Evolutionary conservation across 108 stramenopile genomes (phyloP), one percentile per base, ranked within the genome.

Genomic region (Nitzschia sp.): DNA sequence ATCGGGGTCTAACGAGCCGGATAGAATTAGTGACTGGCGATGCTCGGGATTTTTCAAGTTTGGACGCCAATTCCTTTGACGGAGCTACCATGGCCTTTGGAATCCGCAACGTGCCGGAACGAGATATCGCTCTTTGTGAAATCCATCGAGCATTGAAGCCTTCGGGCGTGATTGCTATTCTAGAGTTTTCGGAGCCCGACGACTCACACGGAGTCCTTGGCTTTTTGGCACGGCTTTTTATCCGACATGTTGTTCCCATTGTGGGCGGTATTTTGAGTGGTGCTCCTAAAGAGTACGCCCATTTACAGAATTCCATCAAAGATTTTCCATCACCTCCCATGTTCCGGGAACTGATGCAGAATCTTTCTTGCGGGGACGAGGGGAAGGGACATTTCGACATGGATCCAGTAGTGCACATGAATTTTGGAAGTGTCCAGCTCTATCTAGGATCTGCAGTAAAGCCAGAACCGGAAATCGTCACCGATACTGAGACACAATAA

Each of bases 71-170:
- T 21, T 58, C 58, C 2, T 91, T 94, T 64, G 85, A 97, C 76
- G 94, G 82, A n/a, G 87, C 93, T 28, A 95, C 95, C 58, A 96
- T 97, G 91, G 77, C 93, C 8, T 97, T 97, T 84, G 96, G 96
- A 2, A 97, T 97, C 71, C 87, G 96, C 9, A 97, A 97, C 68
- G 80, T 87, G 6, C 85, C 85, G 3, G 88, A 92, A 27, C 76
- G 78, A 35, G 77, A 80, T 36, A 26, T 36, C n/a, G 94, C 87
- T 2, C 65, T 95, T 26, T 88, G 91, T 64, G 85, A 91, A 79
- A 91, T 92, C 21, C 83, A 87, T 67, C 71, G 81, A 34, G 78
- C 92, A 1, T 54, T 93, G 25, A 87, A 80, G 52, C 82, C 83
- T 16, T 45, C 61, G 16, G 86, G 77, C 35, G 44, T 68, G 8